These are phyloP conservation scores for Zymoseptoria passerinii DNA, from an alignment of 2,329 filamentous ascomycete genomes.

Conservation along the genomic window DNA sequence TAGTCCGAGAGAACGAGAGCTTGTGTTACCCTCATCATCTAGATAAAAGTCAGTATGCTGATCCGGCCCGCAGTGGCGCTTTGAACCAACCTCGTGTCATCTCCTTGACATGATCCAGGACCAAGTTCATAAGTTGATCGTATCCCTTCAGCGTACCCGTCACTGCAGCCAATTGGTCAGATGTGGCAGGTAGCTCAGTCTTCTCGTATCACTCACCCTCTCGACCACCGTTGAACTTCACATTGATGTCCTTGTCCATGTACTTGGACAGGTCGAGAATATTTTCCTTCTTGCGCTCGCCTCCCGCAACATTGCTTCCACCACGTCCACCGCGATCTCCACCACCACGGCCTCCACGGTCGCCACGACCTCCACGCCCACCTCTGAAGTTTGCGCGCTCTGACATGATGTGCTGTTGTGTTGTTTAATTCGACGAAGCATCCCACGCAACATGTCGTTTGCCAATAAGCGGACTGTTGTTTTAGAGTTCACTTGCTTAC, in stretches of 20 bases:
- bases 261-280: slow-evolving; percentile 93
- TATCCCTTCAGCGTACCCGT: slow-evolving; percentile 87
- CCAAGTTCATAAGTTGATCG: slow-evolving; percentile 96
- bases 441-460: background rate
- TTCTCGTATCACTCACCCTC: slow-evolving; percentile 53
- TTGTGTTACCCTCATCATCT: slow-evolving; percentile 92
- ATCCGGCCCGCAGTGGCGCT: background rate
- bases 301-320: slow-evolving; percentile 22
- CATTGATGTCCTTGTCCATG: slow-evolving; percentile 89
- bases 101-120: slow-evolving; percentile 90
- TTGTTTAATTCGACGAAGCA: background rate
- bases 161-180: slow-evolving; percentile 45
- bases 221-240: slow-evolving; percentile 93
- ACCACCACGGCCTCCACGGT: slow-evolving; percentile 35
- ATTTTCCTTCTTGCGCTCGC: slow-evolving; percentile 87
- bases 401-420: slow-evolving; percentile 37
- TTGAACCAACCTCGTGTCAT: slow-evolving; percentile 64
- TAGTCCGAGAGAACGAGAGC: slow-evolving; percentile 69
- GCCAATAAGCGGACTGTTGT: background rate
- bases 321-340: slow-evolving; percentile 23
- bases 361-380: slow-evolving; percentile 33
- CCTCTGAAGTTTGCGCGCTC: slow-evolving; percentile 48
- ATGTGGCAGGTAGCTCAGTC: background rate
- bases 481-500: background rate
- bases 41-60: slow-evolving; percentile 7